A percentile compares a stretch with the other conserved stretches of the same genome.
These are phyloP conservation scores for Mycosarcoma maydis DNA, from an alignment of 1,284 basidiomycete genomes.

Conservation along the genomic window DNA sequence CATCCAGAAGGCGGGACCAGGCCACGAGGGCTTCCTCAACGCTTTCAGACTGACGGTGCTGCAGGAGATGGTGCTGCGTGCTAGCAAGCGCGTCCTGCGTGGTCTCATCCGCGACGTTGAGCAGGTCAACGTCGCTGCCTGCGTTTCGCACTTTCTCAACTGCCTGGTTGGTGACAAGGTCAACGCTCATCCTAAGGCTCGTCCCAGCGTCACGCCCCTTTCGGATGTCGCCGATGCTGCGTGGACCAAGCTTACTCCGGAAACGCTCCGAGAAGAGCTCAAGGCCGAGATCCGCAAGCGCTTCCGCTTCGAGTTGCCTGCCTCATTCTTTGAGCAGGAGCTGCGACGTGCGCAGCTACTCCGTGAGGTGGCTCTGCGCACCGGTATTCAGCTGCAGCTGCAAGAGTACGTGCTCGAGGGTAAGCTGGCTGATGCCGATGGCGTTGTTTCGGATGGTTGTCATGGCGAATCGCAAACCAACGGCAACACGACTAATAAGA, in stretches of 20 bases:
- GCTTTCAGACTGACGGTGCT: conserved; percentile 67
- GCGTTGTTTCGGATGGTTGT: conserved; percentile 35
- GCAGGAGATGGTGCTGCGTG: conserved; percentile 73
- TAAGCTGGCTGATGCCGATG: conserved; percentile 18
- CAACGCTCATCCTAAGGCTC: conserved; percentile 69
- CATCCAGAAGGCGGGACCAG: conserved; percentile 58
- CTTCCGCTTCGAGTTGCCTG: conserved; percentile 70
- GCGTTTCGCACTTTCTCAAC: conserved; percentile 72
- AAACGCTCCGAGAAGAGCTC: conserved; percentile 68
- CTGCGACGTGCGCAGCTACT: conserved; percentile 69
- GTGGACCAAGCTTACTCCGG: conserved; percentile 71
- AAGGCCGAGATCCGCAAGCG: conserved; percentile 68
- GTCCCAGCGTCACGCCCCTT: conserved; percentile 36
- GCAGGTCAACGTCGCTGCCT: conserved; percentile 42
- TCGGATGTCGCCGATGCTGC: conserved; percentile 28
- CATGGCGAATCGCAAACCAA: conserved; percentile 66
- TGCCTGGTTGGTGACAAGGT: conserved; percentile 70
- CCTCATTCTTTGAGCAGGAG: conserved; percentile 66
- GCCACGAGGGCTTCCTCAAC: conserved; percentile 58
- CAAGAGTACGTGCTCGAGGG: conserved; percentile 70
- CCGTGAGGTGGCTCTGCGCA: conserved; percentile 70
- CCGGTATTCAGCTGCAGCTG: conserved; percentile 72
- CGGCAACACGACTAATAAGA: conserved; percentile 22
- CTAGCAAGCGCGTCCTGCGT: conserved; percentile 71
- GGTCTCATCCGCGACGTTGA: conserved; percentile 57